phyloP scores from a whole-genome alignment of 352 stramenopile species.

The Phytopythium kandeliae region DNA sequence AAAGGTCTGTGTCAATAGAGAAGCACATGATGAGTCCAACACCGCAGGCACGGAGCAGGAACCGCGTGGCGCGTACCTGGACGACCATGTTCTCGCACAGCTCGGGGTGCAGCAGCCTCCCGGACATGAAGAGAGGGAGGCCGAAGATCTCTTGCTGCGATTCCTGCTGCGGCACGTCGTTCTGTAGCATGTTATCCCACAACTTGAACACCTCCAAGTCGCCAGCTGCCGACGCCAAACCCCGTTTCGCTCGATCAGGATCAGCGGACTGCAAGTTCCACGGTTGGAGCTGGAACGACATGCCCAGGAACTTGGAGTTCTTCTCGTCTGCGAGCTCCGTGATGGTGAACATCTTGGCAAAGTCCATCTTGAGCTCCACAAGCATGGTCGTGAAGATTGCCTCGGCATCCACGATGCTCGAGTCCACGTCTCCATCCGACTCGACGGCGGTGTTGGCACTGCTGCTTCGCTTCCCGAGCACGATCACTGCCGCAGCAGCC shows the following conservation, averaged over 20 bases:
- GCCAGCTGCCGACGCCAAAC: slow-evolving; percentile 9
- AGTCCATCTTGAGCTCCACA: slow-evolving; percentile 85
- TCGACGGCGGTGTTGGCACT: slow-evolving; percentile 17
- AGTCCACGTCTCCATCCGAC: slow-evolving; percentile 40
- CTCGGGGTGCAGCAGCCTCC: slow-evolving; percentile 70
- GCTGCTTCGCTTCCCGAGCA: slow-evolving; percentile 67
- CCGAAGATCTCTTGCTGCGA: slow-evolving; percentile 76
- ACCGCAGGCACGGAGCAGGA: too few species aligned
- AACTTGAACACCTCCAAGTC: slow-evolving; percentile 34
- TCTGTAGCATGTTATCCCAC: slow-evolving; percentile 65
- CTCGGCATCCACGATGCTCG: slow-evolving; percentile 72
- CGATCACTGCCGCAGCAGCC: slow-evolving; percentile 67
- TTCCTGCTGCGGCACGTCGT: slow-evolving; percentile 52
- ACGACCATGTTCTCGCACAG: slow-evolving; percentile 85
- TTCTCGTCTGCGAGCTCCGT: slow-evolving; percentile 77
- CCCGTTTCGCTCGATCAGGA: background rate
- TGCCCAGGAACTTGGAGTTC: slow-evolving; percentile 87
- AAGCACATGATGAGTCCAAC: too few species aligned
- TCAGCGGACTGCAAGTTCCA: background rate
- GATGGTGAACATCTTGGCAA: slow-evolving; percentile 79
- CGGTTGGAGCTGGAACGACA: slow-evolving; percentile 54
- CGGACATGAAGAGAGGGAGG: slow-evolving; percentile 81
- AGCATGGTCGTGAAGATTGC: slow-evolving; percentile 85
- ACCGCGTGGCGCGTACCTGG: slow-evolving; percentile 24
- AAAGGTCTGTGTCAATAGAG: slow-evolving; percentile 36